A percentile compares a stretch with the other conserved stretches of the same genome.
These are phyloP conservation scores for Allium sativum DNA, from an alignment of 106 monocot genomes.

Conservation along the genomic window DNA sequence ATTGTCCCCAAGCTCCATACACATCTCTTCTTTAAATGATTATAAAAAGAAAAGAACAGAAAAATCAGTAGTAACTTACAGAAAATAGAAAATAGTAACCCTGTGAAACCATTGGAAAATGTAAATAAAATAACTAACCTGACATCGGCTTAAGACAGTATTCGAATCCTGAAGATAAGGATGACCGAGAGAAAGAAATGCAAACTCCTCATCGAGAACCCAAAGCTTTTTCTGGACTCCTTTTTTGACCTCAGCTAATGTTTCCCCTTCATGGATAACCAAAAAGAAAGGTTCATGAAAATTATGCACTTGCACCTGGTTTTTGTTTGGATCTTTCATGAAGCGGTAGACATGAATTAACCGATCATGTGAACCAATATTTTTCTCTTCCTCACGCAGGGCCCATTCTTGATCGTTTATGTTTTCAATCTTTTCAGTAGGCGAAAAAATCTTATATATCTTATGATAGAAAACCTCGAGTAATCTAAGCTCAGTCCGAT, in stretches of 20 bases:
- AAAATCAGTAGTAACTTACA: no score
- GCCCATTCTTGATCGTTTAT: slow-evolving; percentile 88
- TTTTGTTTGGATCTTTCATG: slow-evolving; percentile 62
- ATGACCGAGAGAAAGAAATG: slow-evolving; percentile 61
- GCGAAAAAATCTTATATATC: slow-evolving; percentile 68
- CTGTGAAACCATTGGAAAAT: no score
- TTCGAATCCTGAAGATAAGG: slow-evolving; percentile 78
- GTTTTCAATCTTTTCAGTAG: slow-evolving; percentile 62
- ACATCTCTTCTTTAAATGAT: slow-evolving; percentile 62
- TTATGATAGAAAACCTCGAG: no score
- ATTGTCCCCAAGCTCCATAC: slow-evolving; percentile 89
- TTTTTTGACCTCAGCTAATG: slow-evolving; percentile 50
- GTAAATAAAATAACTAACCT: no score
- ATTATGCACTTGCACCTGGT: slow-evolving; percentile 69
- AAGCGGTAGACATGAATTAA: slow-evolving; percentile 86
- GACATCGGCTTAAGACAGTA: slow-evolving; percentile 59
- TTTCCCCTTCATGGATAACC: slow-evolving; percentile 78
- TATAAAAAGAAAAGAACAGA: neutral
- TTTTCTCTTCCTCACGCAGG: slow-evolving; percentile 70
- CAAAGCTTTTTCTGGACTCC: slow-evolving; percentile 75
- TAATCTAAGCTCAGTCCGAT: no score
- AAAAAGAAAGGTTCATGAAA: slow-evolving; percentile 86
- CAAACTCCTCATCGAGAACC: slow-evolving; percentile 80
- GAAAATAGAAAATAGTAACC: neutral
- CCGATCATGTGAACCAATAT: slow-evolving; percentile 53